Base-by-base conservation (phyloP, 345 rosid species). In the Reutealis trisperma region DNA sequence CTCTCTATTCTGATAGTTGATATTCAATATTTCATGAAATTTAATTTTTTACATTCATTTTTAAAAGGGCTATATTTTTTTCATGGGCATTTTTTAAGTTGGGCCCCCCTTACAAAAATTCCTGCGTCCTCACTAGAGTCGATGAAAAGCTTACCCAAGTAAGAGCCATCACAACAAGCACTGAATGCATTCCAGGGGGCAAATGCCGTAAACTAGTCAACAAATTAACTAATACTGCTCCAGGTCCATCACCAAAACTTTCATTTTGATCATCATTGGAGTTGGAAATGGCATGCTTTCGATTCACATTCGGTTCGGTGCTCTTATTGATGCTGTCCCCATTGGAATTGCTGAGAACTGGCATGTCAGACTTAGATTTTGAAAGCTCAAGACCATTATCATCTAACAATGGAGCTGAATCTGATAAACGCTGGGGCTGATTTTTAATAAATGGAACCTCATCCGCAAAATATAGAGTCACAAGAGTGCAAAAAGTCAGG, bases 191-290 rank as follows among this genome's bases (percentile, higher is more conserved):
- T 68, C 92, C 90, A 63, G 95, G 97, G 15, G 98, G 95, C 68
- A 94, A 87, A 84, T 92, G 95, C 89, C 99, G 88, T 83, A 96
- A 87, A 88, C 98, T 96, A 71, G 97, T 96, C 87, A 96, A 82
- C 70, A 94, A 84, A 83, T 96, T 94, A 74, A 96, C 98, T 71
- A 96, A 34, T 64, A 94, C 95, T 73, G 97, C 97, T 79, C 95
- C 97, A 76, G 98, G 97, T 52, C 98, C 91, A 84, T 94, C 97
- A 79, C 52, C 75, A 45, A 86, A 81, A 85, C 70, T 84, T 62
- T 84, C 93, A 84, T 84, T 84, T 75, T 84, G 83, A 80, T 82
- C 81, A 41, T 76, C 90, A 67, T 61, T 82, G 49, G 60, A 80
- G 67, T 86, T 81, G 47, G 70, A 62, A 83, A 73, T 81, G 51